These are phyloP conservation scores for Mycena sp. DNA, from an alignment of 1,284 basidiomycete species.

Conservation along the genomic window DNA sequence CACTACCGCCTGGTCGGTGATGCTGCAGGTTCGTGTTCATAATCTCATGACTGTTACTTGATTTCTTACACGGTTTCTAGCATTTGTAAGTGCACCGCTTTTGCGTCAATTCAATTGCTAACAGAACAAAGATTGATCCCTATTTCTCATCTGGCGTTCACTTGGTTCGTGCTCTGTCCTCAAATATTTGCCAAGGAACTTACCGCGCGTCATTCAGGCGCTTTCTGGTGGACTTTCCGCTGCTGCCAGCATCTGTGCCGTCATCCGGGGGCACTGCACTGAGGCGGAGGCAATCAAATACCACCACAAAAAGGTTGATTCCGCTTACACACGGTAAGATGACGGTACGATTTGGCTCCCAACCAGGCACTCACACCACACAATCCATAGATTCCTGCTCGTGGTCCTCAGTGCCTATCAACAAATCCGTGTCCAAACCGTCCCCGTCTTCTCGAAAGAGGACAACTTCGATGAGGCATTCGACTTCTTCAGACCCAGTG, in stretches of 20 bases:
- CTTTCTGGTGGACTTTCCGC: slow-evolving; percentile 65
- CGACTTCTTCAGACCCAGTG: slow-evolving; percentile 2
- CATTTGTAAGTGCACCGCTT: too few relatives aligned
- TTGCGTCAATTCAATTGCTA: background rate
- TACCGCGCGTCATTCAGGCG: slow-evolving; percentile 47
- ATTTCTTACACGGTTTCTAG: background rate
- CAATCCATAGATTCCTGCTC: background rate
- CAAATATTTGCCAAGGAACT: too few relatives aligned
- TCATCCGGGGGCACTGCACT: slow-evolving; percentile 57
- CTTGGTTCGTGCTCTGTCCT: too few relatives aligned
- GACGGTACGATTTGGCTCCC: too few relatives aligned
- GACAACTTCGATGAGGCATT: slow-evolving; percentile 15
- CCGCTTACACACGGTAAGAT: slow-evolving; percentile 64
- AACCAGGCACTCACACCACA: too few relatives aligned
- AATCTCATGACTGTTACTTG: slow-evolving; percentile 17
- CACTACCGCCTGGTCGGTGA: slow-evolving; percentile 31
- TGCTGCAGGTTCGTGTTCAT: slow-evolving; percentile 20
- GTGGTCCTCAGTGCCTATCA: background rate
- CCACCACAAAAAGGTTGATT: slow-evolving; percentile 58
- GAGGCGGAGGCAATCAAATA: slow-evolving; percentile 58
- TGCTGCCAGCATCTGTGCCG: slow-evolving; percentile 60
- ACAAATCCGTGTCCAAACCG: slow-evolving; percentile 2
- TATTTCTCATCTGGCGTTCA: slow-evolving; percentile 71
- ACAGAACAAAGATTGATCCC: slow-evolving; percentile 70
- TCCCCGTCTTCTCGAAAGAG: slow-evolving; percentile 3